Conservation (phyloP, 768 basidiomycete genomes). For the Cystofilobasidium capitatum region DNA sequence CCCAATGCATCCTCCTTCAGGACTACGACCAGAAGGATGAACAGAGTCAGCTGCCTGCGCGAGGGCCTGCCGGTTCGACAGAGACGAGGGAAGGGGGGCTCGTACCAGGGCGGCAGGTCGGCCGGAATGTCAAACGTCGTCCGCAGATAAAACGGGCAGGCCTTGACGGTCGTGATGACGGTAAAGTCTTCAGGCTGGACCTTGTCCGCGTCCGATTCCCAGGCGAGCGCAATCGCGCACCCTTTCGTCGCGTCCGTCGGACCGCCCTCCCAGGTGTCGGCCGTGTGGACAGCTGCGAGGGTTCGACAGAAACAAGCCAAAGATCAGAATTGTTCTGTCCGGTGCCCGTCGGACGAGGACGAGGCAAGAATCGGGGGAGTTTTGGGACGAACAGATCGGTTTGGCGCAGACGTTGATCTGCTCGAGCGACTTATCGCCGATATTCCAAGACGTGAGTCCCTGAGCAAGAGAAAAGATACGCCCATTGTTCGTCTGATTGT, state of each 20-base stretch:
- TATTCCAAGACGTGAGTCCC: not conserved
- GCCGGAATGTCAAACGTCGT: slow-evolving; percentile 6
- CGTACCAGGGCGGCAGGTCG: slow-evolving; percentile 5
- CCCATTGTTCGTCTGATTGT: too few relatives aligned
- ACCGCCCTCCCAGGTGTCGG: not conserved
- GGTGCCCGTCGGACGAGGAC: too few relatives aligned
- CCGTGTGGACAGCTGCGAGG: not conserved
- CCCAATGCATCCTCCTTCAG: not conserved
- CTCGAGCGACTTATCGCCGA: not conserved
- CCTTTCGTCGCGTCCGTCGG: slow-evolving; percentile 8
- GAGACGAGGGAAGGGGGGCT: not conserved
- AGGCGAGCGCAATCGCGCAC: not conserved
- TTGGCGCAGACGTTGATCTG: not conserved
- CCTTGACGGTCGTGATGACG: slow-evolving; percentile 1
- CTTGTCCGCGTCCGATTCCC: slow-evolving; percentile 5
- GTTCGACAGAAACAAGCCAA: not conserved
- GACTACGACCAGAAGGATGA: not conserved
- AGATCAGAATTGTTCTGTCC: too few relatives aligned
- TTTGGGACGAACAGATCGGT: not conserved
- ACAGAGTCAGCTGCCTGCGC: not conserved
- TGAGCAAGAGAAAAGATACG: not conserved
- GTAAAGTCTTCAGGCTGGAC: slow-evolving; percentile 5
- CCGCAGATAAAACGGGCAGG: not conserved
- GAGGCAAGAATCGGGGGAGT: too few relatives aligned
- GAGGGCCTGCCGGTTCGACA: not conserved